A percentile compares a stretch with the other conserved stretches of the same genome.
Conservation (phyloP, 2,329 filamentous ascomycete species). For the Colletotrichum sp. region DNA sequence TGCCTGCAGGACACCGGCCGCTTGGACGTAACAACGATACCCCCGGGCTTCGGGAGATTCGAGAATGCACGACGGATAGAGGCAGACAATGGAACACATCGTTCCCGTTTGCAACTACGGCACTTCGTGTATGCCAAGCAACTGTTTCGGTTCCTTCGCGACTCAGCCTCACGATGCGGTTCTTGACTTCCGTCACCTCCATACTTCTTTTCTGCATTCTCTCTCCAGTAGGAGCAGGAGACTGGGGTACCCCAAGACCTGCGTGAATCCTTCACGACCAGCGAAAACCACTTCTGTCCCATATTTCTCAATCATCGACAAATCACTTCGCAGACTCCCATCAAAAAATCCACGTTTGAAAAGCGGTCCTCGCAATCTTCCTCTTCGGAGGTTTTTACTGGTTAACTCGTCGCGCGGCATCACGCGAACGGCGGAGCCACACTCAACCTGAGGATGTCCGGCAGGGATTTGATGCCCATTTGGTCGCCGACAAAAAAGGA, state of each 20-base stretch:
- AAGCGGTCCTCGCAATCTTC: neutral
- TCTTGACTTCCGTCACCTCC: neutral
- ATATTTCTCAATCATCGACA: rapidly evolving
- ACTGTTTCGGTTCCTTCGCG: neutral
- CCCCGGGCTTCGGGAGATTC: neutral
- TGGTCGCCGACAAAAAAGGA: rapidly evolving
- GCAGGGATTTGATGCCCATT: neutral
- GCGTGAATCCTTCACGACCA: neutral
- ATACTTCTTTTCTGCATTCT: neutral
- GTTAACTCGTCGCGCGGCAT: neutral
- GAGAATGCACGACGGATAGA: neutral
- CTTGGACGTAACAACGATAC: neutral
- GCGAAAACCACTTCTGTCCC: neutral
- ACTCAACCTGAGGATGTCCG: neutral
- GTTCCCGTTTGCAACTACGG: neutral
- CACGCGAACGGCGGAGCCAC: neutral
- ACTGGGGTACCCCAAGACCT: neutral
- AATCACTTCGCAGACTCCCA: neutral
- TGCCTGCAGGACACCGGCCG: neutral
- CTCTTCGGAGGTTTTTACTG: neutral
- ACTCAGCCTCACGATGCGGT: neutral
- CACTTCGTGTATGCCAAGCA: neutral
- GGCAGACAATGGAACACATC: neutral
- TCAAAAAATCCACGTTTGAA: neutral
- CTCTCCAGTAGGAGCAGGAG: neutral